Evolutionary conservation across 352 stramenopile species (phyloP).

Genomic region (Phytophthora palmivora): DNA sequence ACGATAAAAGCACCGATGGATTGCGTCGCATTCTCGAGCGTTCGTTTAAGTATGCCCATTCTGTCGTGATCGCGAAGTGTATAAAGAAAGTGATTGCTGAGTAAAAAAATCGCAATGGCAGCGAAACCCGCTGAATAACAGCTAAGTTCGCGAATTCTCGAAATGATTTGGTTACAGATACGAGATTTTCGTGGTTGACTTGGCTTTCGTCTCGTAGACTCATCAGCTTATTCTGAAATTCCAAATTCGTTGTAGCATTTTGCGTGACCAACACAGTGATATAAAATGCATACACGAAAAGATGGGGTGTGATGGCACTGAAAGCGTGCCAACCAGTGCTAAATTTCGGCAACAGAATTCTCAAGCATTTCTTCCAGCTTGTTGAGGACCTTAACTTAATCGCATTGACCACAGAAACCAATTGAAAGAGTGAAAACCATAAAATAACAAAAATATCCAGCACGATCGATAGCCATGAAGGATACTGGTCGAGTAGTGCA

Average conservation of each 20-base stretch:
- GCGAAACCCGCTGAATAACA: conserved; percentile 44
- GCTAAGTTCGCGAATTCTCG: conserved; percentile 39
- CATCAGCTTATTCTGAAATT: conserved; percentile 52
- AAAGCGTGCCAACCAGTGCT: too few relatives aligned
- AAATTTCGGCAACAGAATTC: too few relatives aligned
- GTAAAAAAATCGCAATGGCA: conserved; percentile 36
- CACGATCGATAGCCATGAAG: conserved; percentile 15
- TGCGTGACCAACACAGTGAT: conserved; percentile 51
- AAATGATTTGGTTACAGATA: conserved; percentile 36
- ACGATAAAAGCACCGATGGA: conserved; percentile 65
- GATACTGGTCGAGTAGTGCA: conserved; percentile 29
- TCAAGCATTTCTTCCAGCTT: too few relatives aligned
- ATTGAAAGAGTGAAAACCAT: conserved; percentile 34
- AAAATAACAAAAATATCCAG: conserved; percentile 23
- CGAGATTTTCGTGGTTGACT: conserved; percentile 25
- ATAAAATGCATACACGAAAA: conserved; percentile 49
- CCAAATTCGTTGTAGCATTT: conserved; percentile 30
- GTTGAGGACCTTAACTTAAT: too few relatives aligned
- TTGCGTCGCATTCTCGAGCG: conserved; percentile 49
- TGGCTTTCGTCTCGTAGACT: conserved; percentile 36
- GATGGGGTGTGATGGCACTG: conserved; percentile 23
- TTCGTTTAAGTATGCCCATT: conserved; percentile 66
- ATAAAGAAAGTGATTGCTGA: conserved; percentile 50
- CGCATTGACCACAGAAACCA: conserved; percentile 21
- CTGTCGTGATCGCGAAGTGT: conserved; percentile 64